Percentiles rank a stretch among this genome's conserved stretches.
Evolutionary conservation across 2,329 filamentous ascomycete genomes (phyloP).

Genomic region (Stemphylium vesicarium): DNA sequence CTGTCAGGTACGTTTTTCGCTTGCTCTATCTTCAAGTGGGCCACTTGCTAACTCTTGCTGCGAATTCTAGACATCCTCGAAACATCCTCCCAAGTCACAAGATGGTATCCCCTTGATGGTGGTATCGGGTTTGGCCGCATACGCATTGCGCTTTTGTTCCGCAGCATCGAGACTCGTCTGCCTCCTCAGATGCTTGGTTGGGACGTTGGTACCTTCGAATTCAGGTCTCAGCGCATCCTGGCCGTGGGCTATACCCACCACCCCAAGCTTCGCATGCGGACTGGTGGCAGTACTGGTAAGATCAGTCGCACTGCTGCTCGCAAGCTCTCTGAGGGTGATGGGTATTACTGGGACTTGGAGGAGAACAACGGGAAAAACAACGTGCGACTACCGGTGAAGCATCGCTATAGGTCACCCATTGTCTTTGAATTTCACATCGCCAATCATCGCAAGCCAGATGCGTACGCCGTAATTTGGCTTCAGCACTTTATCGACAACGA

Average conservation of each 20-base stretch:
- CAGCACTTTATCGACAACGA: slow-evolving; percentile 83
- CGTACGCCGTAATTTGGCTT: slow-evolving; percentile 84
- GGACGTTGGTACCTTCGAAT: slow-evolving; percentile 95
- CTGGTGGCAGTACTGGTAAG: slow-evolving; percentile 79
- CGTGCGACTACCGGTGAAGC: slow-evolving; percentile 84
- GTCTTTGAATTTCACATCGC: slow-evolving; percentile 83
- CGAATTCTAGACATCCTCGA: slow-evolving; percentile 71
- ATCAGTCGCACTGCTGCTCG: slow-evolving; percentile 70
- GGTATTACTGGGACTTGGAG: slow-evolving; percentile 65
- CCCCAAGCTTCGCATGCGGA: slow-evolving; percentile 76
- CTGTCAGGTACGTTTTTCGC: slow-evolving; percentile 57
- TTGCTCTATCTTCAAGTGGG: too few relatives aligned
- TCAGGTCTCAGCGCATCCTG: slow-evolving; percentile 73
- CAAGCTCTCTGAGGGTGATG: slow-evolving; percentile 64
- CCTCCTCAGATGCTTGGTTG: slow-evolving; percentile 88
- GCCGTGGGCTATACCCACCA: slow-evolving; percentile 67
- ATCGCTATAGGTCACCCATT: slow-evolving; percentile 86
- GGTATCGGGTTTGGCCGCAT: slow-evolving; percentile 89
- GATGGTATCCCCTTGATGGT: slow-evolving; percentile 96
- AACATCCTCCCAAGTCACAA: slow-evolving; percentile 82
- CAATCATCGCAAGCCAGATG: slow-evolving; percentile 72
- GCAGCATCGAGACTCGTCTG: slow-evolving; percentile 83
- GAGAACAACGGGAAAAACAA: slow-evolving; percentile 57
- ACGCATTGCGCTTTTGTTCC: slow-evolving; percentile 87
- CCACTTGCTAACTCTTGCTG: neutral